These are phyloP conservation scores for Escallonia herrerae DNA, from an alignment of 129 eudicot genomes.

Conservation along the genomic window DNA sequence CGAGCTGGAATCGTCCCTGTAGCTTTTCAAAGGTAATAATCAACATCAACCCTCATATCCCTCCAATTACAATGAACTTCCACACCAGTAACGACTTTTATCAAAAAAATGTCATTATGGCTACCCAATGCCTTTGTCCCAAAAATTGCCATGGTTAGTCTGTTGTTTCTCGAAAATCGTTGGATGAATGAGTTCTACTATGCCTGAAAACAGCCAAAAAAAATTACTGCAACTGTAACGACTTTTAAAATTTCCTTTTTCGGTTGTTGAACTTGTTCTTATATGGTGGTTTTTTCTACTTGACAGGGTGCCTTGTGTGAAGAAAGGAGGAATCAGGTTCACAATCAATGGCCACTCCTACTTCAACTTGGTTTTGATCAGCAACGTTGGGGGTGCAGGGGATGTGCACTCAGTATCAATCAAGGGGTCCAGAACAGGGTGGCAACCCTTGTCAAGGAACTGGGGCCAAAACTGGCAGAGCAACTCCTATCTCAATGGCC, in stretches of 20 bases:
- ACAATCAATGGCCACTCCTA: slow-evolving; percentile 79
- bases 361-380: slow-evolving; percentile 70
- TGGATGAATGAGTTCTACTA: no score
- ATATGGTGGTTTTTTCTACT: not conserved
- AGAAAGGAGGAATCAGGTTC: slow-evolving; percentile 80
- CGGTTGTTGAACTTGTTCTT: no score
- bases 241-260: no score
- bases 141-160: no score
- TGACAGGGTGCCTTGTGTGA: slow-evolving; percentile 58
- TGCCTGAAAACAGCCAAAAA: no score
- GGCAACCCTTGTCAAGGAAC: slow-evolving; percentile 79
- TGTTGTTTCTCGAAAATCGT: no score
- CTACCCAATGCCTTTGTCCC: no score
- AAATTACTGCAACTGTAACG: no score
- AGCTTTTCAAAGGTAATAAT: slow-evolving; percentile 52
- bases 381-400: slow-evolving; percentile 80
- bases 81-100: no score
- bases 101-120: no score
- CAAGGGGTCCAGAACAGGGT: slow-evolving; percentile 62
- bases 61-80: no score
- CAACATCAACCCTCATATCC: not conserved
- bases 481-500: slow-evolving; percentile 64
- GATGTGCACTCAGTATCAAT: slow-evolving; percentile 68
- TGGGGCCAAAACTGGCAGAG: slow-evolving; percentile 98
- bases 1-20: slow-evolving; percentile 84